A percentile compares a stretch with the other conserved stretches of the same genome.
Conservation (phyloP, 2,329 filamentous ascomycete species). For the Diaporthe helianthi region DNA sequence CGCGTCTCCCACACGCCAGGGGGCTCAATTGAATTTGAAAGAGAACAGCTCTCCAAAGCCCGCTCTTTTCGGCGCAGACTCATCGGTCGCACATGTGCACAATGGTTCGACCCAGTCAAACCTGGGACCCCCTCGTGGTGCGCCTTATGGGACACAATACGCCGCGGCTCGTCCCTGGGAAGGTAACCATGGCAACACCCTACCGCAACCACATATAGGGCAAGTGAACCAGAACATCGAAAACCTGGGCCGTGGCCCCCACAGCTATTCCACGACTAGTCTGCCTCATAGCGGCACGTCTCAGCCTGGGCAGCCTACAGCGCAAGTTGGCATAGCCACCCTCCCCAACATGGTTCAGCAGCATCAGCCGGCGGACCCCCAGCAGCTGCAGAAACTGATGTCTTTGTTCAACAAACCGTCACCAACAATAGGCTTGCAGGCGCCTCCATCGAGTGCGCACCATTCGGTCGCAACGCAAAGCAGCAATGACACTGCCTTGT, state of each 20-base stretch:
- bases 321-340: slow-evolving; percentile 42
- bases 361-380: slow-evolving; percentile 47
- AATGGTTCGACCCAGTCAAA: slow-evolving; percentile 45
- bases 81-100: slow-evolving; percentile 41
- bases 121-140: slow-evolving; percentile 32
- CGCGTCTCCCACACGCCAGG: slow-evolving; percentile 35
- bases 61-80: slow-evolving; percentile 37
- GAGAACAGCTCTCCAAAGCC: slow-evolving; percentile 18
- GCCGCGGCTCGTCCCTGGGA: slow-evolving; percentile 22
- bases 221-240: background rate
- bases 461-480: slow-evolving; percentile 39
- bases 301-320: slow-evolving; percentile 37
- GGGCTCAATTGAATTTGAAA: slow-evolving; percentile 23
- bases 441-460: slow-evolving; percentile 27
- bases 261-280: background rate
- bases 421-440: slow-evolving; percentile 32
- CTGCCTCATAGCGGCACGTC: slow-evolving; percentile 17
- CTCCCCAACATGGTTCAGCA: slow-evolving; percentile 42
- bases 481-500: slow-evolving; percentile 43
- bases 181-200: background rate
- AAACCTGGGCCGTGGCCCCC: background rate
- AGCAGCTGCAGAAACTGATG: slow-evolving; percentile 57
- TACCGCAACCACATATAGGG: background rate
- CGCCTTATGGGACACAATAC: slow-evolving; percentile 26
- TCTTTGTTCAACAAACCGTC: slow-evolving; percentile 67